Percentiles rank a stretch among this genome's conserved stretches.
Conservation (phyloP, 2,329 filamentous ascomycete species). For the Pseudogymnoascus sp. region DNA sequence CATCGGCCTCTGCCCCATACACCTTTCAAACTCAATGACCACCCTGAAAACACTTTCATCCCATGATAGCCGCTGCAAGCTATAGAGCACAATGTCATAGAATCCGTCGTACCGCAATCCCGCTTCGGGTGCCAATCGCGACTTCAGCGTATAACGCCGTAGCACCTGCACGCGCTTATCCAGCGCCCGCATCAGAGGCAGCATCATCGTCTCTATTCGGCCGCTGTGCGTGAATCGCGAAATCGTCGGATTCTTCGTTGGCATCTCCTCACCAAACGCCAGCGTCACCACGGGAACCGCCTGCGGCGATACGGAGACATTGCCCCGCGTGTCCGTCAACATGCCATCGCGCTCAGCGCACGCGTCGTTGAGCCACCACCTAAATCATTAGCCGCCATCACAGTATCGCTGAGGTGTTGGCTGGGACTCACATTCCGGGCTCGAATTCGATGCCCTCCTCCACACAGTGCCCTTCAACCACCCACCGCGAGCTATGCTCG, state of each 20-base stretch:
- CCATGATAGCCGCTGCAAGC: neutral
- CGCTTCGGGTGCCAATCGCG: conserved; percentile 42
- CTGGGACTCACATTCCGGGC: conserved; percentile 40
- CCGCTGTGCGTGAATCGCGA: conserved; percentile 42
- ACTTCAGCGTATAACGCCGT: conserved; percentile 43
- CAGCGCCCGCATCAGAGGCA: conserved; percentile 42
- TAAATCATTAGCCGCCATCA: conserved; percentile 26
- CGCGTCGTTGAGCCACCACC: conserved; percentile 52
- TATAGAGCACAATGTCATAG: conserved; percentile 33
- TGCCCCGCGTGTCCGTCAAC: conserved; percentile 38
- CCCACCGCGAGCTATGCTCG: conserved; percentile 3
- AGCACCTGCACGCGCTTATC: conserved; percentile 46
- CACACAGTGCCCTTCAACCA: conserved; percentile 8
- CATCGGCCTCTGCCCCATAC: conserved; percentile 36
- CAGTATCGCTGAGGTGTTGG: neutral
- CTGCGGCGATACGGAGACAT: conserved; percentile 40
- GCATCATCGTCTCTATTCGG: conserved; percentile 38
- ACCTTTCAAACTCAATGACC: conserved; percentile 39
- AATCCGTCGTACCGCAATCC: conserved; percentile 53
- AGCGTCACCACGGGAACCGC: conserved; percentile 41
- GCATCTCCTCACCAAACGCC: conserved; percentile 43
- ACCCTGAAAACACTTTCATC: conserved; percentile 9
- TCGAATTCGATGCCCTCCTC: conserved; percentile 26
- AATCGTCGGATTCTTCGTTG: conserved; percentile 29
- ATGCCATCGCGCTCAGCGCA: conserved; percentile 52